Conservation (phyloP, 2,329 filamentous ascomycete genomes). For the Cladobotryum mycophilum region DNA sequence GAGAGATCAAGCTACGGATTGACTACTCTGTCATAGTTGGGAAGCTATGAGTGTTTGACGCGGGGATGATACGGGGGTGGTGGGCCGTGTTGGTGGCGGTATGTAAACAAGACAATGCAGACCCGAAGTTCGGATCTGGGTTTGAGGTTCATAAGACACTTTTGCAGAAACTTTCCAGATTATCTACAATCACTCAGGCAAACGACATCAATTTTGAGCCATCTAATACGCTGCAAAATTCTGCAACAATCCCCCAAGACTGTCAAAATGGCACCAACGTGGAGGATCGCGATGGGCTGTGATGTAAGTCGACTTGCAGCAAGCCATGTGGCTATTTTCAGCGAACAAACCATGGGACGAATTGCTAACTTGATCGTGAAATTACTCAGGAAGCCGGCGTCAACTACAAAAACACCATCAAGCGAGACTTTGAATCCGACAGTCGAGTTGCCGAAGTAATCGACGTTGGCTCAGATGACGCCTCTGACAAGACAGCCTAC, state of each 20-base stretch:
- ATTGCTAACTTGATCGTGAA: too few species aligned
- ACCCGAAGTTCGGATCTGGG: conserved; percentile 1
- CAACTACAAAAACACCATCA: conserved; percentile 72
- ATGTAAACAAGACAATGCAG: not conserved
- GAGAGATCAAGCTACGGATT: not conserved
- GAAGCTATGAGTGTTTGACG: not conserved
- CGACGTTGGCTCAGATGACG: conserved; percentile 65
- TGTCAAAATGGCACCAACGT: conserved; percentile 38
- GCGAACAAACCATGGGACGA: not conserved
- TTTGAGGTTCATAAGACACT: conserved; percentile 4
- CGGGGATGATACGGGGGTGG: conserved; percentile 1
- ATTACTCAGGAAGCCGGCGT: conserved; percentile 59
- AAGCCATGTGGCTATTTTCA: not conserved
- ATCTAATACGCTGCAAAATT: not conserved
- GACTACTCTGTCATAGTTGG: not conserved
- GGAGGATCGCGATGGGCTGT: conserved; percentile 48
- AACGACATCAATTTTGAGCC: too few species aligned
- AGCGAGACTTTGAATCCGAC: conserved; percentile 62
- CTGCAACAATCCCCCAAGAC: not conserved
- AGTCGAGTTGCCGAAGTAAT: conserved; percentile 59
- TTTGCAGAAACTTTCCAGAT: not conserved
- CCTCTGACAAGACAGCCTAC: conserved; percentile 72
- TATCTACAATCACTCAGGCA: not conserved
- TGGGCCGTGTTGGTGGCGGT: not conserved
- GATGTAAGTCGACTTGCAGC: conserved; percentile 36